A percentile compares a stretch with the other conserved stretches of the same genome.
phyloP scores from a whole-genome alignment of 1,284 basidiomycete species.

The Coriolopsis trogii region DNA sequence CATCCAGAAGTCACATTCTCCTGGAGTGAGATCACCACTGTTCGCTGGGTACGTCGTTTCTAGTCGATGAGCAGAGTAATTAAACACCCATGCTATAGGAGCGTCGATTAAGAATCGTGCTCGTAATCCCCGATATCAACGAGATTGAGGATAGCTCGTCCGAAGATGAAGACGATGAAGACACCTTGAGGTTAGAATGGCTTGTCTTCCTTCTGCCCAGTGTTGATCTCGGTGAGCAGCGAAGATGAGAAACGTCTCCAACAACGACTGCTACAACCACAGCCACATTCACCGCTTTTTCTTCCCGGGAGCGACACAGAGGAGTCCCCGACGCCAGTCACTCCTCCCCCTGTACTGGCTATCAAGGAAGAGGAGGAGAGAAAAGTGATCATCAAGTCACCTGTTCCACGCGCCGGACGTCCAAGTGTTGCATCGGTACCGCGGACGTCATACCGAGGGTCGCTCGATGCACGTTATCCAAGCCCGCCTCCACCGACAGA shows the following conservation, averaged over 20 bases:
- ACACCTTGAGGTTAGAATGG: not conserved
- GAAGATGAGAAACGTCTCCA: not conserved
- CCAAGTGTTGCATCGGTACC: not conserved
- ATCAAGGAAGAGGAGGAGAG: constrained; percentile 5
- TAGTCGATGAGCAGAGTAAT: not conserved
- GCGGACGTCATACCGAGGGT: constrained; percentile 16
- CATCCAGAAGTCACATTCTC: constrained; percentile 48
- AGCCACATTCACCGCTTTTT: constrained; percentile 3
- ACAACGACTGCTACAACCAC: not conserved
- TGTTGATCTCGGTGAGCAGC: not conserved
- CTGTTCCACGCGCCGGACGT: not conserved
- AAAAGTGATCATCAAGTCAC: not conserved
- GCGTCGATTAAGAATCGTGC: constrained; percentile 18
- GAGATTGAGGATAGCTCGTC: constrained; percentile 13
- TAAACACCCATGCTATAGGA: constrained; percentile 1
- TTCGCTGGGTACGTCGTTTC: constrained; percentile 2
- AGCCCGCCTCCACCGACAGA: constrained; percentile 46
- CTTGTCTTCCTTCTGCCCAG: not conserved
- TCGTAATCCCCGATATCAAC: constrained; percentile 21
- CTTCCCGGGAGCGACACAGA: constrained; percentile 12
- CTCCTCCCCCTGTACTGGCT: not conserved
- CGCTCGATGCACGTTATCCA: constrained; percentile 35
- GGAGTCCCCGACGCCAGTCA: not conserved
- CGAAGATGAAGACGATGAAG: constrained; percentile 15
- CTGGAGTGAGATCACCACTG: constrained; percentile 44